Evolutionary conservation across 768 basidiomycete genomes (phyloP).

Genomic region (Rhizopogon sp.): DNA sequence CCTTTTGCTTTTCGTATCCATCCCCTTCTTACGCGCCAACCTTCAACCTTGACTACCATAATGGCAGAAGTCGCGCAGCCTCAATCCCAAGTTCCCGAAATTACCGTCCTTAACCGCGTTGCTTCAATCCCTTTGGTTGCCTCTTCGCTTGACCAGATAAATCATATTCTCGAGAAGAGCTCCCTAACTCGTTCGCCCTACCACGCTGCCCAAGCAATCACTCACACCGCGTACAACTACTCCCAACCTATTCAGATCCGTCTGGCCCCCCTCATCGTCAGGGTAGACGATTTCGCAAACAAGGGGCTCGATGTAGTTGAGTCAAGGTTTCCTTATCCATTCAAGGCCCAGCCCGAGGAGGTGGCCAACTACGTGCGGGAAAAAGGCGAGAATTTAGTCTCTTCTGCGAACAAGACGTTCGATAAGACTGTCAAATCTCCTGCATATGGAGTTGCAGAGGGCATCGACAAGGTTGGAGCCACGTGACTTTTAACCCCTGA

Average conservation of each 20-base stretch:
- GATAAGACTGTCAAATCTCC: constrained; percentile 63
- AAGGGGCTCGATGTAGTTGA: constrained; percentile 72
- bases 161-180: constrained; percentile 55
- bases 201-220: constrained; percentile 56
- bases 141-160: constrained; percentile 55
- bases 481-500: constrained; percentile 13
- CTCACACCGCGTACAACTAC: constrained; percentile 52
- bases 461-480: constrained; percentile 64
- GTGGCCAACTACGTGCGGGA: constrained; percentile 56
- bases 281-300: constrained; percentile 66
- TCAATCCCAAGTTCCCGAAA: constrained; percentile 37
- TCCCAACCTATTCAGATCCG: constrained; percentile 62
- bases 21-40: neutral
- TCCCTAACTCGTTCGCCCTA: constrained; percentile 61
- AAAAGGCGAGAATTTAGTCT: constrained; percentile 48
- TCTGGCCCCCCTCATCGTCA: constrained; percentile 59
- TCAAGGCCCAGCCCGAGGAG: constrained; percentile 70
- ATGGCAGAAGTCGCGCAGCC: constrained; percentile 34
- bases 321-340: constrained; percentile 70
- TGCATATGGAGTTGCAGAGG: constrained; percentile 56
- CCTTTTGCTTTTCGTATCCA: neutral
- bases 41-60: neutral
- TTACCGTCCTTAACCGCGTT: constrained; percentile 60
- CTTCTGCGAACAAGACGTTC: constrained; percentile 54
- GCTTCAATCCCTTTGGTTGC: constrained; percentile 72